phyloP scores from a whole-genome alignment of 169 alveolate species.

The Toxoplasma gondii region DNA sequence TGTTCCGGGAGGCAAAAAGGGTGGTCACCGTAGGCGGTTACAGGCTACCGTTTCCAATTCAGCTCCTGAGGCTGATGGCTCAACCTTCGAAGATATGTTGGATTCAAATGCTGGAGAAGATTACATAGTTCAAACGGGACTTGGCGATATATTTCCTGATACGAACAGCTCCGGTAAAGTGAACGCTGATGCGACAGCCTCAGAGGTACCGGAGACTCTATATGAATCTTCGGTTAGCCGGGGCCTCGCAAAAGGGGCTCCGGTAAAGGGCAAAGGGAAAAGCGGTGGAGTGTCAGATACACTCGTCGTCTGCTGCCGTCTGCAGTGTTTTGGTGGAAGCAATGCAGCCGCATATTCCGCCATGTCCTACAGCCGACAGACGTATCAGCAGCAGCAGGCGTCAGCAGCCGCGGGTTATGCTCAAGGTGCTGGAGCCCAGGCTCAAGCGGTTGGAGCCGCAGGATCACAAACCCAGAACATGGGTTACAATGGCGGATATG shows the following conservation, averaged over 20 bases:
- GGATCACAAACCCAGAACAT: not conserved
- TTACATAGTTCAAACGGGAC: not conserved
- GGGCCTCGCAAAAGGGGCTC: conserved; percentile 17
- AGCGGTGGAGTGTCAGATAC: conserved; percentile 39
- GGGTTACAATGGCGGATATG: not conserved
- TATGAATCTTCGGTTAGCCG: not conserved
- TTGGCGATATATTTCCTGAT: not conserved
- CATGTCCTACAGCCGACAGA: conserved; percentile 13
- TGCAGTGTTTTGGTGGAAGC: conserved; percentile 39
- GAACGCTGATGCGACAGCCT: not conserved
- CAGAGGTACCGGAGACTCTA: not conserved
- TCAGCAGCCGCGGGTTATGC: not conserved
- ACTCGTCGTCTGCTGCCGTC: conserved; percentile 24
- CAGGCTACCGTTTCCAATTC: not conserved
- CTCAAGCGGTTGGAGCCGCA: not conserved
- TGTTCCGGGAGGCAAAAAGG: conserved; percentile 13
- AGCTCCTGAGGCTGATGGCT: not conserved
- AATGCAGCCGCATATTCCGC: not conserved
- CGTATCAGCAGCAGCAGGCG: not conserved
- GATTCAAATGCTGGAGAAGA: not conserved
- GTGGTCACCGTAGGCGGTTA: conserved; percentile 1
- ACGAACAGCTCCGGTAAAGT: not conserved
- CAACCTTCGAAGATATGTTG: not conserved
- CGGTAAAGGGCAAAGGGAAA: conserved; percentile 28
- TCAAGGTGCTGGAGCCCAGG: not conserved